Evolutionary conservation across 2,329 filamentous ascomycete species (phyloP).

Genomic region (Alternaria sp.): DNA sequence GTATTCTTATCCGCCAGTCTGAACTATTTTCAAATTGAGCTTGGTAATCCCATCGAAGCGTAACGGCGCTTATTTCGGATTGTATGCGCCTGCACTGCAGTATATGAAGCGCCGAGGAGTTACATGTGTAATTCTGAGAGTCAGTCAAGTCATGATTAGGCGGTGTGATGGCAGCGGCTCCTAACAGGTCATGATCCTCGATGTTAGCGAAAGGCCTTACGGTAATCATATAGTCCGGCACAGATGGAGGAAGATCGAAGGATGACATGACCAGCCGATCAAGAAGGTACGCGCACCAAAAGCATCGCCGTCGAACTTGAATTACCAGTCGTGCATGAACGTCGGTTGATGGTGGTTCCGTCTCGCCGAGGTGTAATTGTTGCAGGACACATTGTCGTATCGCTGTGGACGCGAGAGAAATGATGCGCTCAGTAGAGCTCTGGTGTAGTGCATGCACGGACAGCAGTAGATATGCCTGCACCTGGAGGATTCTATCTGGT

Average conservation of each 20-base stretch:
- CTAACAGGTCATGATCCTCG: conserved; percentile 18
- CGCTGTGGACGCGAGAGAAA: conserved; percentile 22
- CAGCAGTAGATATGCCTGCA: conserved; percentile 27
- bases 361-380: conserved; percentile 24
- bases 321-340: conserved; percentile 5
- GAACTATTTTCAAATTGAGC: conserved; percentile 17
- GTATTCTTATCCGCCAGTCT: conserved; percentile 25
- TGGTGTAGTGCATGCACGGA: conserved; percentile 25
- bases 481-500: conserved; percentile 20
- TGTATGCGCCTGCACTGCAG: conserved; percentile 28
- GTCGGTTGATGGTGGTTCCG: conserved; percentile 12
- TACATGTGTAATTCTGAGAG: conserved; percentile 16
- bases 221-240: conserved; percentile 24
- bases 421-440: conserved; percentile 29
- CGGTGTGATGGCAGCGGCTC: conserved; percentile 12
- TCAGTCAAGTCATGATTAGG: conserved; percentile 13
- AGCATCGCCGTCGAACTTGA: conserved; percentile 25
- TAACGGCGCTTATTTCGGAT: conserved; percentile 24
- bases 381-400: conserved; percentile 27
- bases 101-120: conserved; percentile 25
- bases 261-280: conserved; percentile 24
- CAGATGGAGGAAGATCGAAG: conserved; percentile 25
- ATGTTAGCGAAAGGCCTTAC: conserved; percentile 23
- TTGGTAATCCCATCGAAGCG: conserved; percentile 21
- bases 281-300: conserved; percentile 28